Conservation (phyloP, 2,329 filamentous ascomycete species). For the Neopestalotiopsis rosae region DNA sequence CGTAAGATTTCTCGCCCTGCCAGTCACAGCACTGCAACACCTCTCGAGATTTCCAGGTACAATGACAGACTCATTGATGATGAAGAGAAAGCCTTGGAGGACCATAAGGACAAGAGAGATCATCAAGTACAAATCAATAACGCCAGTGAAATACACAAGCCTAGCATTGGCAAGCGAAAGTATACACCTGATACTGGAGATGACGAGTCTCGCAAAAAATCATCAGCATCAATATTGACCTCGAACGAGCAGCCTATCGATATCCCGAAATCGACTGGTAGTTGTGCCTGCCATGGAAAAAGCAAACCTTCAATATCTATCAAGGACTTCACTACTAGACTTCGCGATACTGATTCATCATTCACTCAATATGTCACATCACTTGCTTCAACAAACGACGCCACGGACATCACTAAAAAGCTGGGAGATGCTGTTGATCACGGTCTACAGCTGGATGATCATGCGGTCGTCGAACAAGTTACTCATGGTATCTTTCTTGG, state of each 20-base stretch:
- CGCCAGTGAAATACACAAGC: background rate
- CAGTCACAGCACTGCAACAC: background rate
- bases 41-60: background rate
- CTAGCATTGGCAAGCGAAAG: background rate
- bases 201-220: background rate
- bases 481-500: background rate
- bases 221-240: background rate
- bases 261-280: background rate
- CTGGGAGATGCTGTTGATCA: background rate
- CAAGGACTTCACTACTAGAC: background rate
- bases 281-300: background rate
- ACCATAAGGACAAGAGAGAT: background rate
- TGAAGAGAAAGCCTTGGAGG: background rate
- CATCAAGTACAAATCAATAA: background rate
- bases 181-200: background rate
- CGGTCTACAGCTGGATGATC: background rate
- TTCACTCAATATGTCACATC: background rate
- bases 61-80: background rate
- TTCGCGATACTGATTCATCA: background rate
- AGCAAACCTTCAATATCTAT: background rate
- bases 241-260: background rate
- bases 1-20: background rate
- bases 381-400: background rate
- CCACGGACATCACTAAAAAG: background rate
- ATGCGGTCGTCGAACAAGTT: background rate